Base-by-base conservation (phyloP, 1,284 basidiomycete genomes). In the Coniophora puteana region DNA sequence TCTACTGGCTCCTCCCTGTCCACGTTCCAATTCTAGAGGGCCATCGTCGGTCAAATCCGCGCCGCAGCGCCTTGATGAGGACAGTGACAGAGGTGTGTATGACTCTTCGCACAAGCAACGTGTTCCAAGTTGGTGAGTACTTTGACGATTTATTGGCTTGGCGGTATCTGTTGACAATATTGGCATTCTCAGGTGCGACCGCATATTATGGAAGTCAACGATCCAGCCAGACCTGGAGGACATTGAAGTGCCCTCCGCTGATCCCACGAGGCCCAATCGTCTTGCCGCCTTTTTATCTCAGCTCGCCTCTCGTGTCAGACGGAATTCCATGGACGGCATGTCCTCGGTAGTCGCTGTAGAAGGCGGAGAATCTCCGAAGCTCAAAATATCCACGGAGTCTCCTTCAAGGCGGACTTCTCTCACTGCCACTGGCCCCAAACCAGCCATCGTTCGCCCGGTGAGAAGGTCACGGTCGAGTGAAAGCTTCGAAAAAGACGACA, bases 61-160 rank as follows among this genome's bases (percentile, higher is more conserved):
- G 59, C 71, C 38, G 58, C 62, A 58, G 48, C 55, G 56, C 24
- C 59, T 62, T 25, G 64, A 67, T 17, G 61, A 60, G 20, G 65
- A 66, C 8, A 71, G 70, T 21, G 75, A 74, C 32, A 74, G 70
- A 51, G 82, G 80, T 14, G 79, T 84, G 2, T 89, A 89, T 51
- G 87, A 89, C 58, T 79, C 82, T 17, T 89, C 87, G 12, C 69
- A 76, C 51, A 89, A 89, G 61, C 75, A 80, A 53, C 77, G 86
- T n/a, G 86, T 89, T 22, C 86, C 86, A 3, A 87, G 85, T 54
- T 89, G 87, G 86, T 85, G 46, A 43, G 47, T 43, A 31, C 8
- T 17, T n/a, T n/a, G n/a, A n/a, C n/a, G n/a, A n/a, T 40, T 20
- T n/a, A 34, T 28, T 44, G 16, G 36, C 8, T 6, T 13, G 25